Conservation (phyloP, 2,329 filamentous ascomycete genomes). For the Aspergillus unguis region DNA sequence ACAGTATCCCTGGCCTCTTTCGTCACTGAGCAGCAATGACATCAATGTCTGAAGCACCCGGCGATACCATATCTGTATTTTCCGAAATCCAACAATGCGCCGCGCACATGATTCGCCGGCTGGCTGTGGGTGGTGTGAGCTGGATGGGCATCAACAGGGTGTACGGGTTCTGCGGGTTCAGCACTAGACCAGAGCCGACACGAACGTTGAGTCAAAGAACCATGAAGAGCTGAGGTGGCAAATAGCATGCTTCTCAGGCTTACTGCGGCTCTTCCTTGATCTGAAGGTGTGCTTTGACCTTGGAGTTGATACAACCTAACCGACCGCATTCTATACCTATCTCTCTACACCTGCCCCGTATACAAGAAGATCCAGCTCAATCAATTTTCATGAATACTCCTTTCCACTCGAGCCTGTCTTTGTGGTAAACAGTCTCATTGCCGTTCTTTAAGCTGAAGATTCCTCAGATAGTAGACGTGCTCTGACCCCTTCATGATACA, state of each 20-base stretch:
- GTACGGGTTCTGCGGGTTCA: too few species aligned
- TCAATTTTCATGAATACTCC: too few species aligned
- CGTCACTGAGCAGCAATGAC: too few species aligned
- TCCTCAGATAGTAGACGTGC: neutral
- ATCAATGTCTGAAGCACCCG: too few species aligned
- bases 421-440: neutral
- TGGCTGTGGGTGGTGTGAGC: conserved; percentile 4
- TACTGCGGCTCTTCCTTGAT: neutral
- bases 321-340: too few species aligned
- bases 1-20: too few species aligned
- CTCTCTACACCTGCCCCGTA: too few species aligned
- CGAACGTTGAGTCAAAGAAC: neutral
- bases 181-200: neutral
- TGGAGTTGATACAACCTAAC: too few species aligned
- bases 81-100: neutral
- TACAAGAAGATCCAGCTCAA: too few species aligned
- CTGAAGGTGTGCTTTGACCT: too few species aligned
- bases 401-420: too few species aligned
- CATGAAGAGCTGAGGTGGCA: neutral
- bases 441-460: neutral
- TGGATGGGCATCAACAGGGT: neutral
- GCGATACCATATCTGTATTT: neutral
- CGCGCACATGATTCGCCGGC: neutral
- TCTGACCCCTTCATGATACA: neutral
- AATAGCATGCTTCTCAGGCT: neutral